These are phyloP conservation scores for Hanseniaspora pseudoguilliermondii DNA, from an alignment of 805 yeast species.

Conservation along the genomic window DNA sequence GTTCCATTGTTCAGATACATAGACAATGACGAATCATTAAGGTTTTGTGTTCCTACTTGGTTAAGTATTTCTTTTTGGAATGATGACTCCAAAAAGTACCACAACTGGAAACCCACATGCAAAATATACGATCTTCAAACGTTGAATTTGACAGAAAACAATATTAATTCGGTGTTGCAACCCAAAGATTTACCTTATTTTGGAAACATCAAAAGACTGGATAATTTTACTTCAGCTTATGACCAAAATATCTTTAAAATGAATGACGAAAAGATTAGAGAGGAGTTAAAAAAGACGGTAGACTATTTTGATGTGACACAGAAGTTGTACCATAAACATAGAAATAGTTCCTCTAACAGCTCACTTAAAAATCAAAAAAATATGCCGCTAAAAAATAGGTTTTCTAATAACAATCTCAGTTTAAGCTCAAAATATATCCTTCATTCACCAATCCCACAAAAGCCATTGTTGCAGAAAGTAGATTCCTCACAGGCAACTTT, in stretches of 20 bases:
- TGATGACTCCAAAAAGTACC: conserved; percentile 33
- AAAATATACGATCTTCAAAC: conserved; percentile 90
- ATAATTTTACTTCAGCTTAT: conserved; percentile 53
- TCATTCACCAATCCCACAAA: conserved; percentile 4
- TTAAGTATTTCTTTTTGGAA: conserved; percentile 86
- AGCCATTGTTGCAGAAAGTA: background rate
- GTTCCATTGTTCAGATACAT: conserved; percentile 76
- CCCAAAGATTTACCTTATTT: conserved; percentile 42
- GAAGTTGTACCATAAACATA: conserved; percentile 6
- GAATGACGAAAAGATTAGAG: background rate
- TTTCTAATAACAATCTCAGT: background rate
- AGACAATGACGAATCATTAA: conserved; percentile 37
- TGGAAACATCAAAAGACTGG: conserved; percentile 29
- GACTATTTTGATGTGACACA: conserved; percentile 9
- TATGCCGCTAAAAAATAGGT: background rate
- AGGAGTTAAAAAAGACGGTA: conserved; percentile 7
- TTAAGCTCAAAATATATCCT: conserved; percentile 13
- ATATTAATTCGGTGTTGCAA: conserved; percentile 49
- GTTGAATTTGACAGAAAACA: conserved; percentile 97
- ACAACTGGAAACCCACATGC: conserved; percentile 85
- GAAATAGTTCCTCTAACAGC: background rate
- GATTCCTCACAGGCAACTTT: background rate
- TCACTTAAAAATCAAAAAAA: background rate
- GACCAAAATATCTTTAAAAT: conserved; percentile 45
- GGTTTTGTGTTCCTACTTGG: conserved; percentile 87